Evolutionary conservation across 805 yeast genomes (phyloP), one percentile per base, ranked within the genome.

Genomic region (Peterozyma toletana): DNA sequence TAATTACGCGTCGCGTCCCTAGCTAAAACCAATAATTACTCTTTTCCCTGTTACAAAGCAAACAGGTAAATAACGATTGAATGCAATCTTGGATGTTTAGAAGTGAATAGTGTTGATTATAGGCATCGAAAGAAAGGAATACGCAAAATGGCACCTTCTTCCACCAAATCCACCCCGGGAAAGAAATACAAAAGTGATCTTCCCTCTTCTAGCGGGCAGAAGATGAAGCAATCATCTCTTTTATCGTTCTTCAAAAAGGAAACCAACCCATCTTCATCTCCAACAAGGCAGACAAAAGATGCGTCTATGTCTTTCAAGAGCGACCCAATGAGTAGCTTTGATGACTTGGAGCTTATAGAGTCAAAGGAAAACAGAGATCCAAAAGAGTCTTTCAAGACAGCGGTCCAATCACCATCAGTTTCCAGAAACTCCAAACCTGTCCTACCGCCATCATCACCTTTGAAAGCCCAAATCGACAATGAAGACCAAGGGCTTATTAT

Each of bases 161-260:
- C 41, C 9, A 14, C 21, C 31, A 40, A 35, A 16, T 33, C 17
- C 17, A 44, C 47, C 17, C 43, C 44, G 13, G 38, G 33, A 30
- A 44, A 44, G 33, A 40, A 18, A 2, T 9, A 11, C 11, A 44
- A 41, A 21, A 48, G 41, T 16, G 48, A 46, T 15, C 47, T 38
- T 6, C 48, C 39, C 6, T 41, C 54, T 33, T 57, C 63, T 1
- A 56, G 65, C 6, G 59, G 54, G 39, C 55, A 57, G 50, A 62
- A 58, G 38, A 52, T 60, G 57, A 64, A 65, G 41, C 70, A 66
- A 49, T 56, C 67, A 5, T 53, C 61, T 11, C 46, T 66, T 30
- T 52, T 65, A 17, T 44, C 47, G 4, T 44, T 44, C 33, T 44
- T 44, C 39, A 44, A 44, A 33, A 44, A 44, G n/a, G 15, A 31